Percentiles rank a stretch among this genome's conserved stretches.
Evolutionary conservation across 108 stramenopile genomes (phyloP).

Genomic region (Skeletonema grethae): DNA sequence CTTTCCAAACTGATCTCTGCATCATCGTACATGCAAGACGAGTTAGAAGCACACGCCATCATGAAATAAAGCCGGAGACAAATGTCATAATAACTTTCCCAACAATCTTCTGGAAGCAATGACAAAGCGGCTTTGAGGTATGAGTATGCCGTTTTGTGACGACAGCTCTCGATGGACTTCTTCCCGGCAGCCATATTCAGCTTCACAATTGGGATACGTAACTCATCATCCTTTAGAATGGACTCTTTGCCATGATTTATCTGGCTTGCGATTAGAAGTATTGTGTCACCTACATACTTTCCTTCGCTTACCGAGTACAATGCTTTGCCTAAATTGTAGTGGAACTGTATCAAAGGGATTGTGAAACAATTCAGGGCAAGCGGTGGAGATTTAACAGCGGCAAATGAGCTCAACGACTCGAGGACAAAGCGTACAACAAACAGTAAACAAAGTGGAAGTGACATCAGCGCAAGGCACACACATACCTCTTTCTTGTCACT

Average conservation of each 20-base stretch:
- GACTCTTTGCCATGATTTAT: slow-evolving; percentile 3
- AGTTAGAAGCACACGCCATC: neutral
- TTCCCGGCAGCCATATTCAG: slow-evolving; percentile 26
- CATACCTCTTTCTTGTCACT: slow-evolving; percentile 13
- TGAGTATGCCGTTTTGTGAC: slow-evolving; percentile 16
- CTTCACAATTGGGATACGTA: slow-evolving; percentile 12
- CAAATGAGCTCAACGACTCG: too few species aligned
- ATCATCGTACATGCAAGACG: neutral
- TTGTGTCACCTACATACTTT: neutral
- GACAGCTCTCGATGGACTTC: slow-evolving; percentile 30
- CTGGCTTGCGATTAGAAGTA: slow-evolving; percentile 9
- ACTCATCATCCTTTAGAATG: neutral
- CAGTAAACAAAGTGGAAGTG: too few species aligned
- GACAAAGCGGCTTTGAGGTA: neutral
- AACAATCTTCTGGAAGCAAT: slow-evolving; percentile 13
- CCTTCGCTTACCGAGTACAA: neutral
- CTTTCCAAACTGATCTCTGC: neutral
- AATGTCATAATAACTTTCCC: slow-evolving; percentile 18
- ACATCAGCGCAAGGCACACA: neutral
- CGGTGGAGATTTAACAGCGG: too few species aligned
- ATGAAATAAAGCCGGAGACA: slow-evolving; percentile 6
- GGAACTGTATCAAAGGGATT: neutral
- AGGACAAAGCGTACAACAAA: too few species aligned
- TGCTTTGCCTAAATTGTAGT: neutral
- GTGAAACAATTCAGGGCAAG: too few species aligned